Evolutionary conservation across 2,329 filamentous ascomycete genomes (phyloP), one percentile per base, ranked within the genome.

Genomic region (Ambrosiella xylebori): DNA sequence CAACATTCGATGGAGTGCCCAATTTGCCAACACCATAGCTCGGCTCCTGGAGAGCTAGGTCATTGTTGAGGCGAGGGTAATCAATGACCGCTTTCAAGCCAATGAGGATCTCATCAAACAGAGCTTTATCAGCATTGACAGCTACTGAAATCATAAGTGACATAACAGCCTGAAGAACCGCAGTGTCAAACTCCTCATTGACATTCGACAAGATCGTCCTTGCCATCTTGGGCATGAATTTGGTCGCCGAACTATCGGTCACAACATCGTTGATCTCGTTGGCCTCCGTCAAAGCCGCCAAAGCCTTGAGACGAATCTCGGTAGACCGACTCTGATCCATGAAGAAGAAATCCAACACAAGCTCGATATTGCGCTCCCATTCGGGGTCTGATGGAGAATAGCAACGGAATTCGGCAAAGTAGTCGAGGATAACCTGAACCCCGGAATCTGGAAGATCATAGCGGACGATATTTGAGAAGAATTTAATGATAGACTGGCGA

Each of bases 361-460:
- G 69, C 13, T 71, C 70, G 57, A 85, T 72, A 56, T 86, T 85
- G 1, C 75, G 70, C 61, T 84, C 76, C 85, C 85, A 89, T 40
- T 79, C 73, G 52, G 75, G 68, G 63, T 87, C 83, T 0, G 85
- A 86, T 1, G 85, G 85, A 50, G 83, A 84, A 64, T 86, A 85
- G 64, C 80, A 82, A 51, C 83, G 75, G 62, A 85, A 84, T 57
- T 86, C 79, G 58, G 77, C 76, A 62, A 84, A 85, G 65, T 86
- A 81, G 50, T 80, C 76, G 49, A 88, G 75, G 27, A 88, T 76
- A 9, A 84, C 71, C 52, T 76, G 76, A 1, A 78, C 82, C 7
- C 80, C 78, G 3, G 78, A 76, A 65, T 88, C 81, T 5, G 81
- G 81, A 7, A 88, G 73, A 40, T 80, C 74, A 13, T 72, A 70